Percentiles rank a stretch among this genome's conserved stretches.
Conservation (phyloP, 257 asterid genomes). For the Nicotiana paniculata region DNA sequence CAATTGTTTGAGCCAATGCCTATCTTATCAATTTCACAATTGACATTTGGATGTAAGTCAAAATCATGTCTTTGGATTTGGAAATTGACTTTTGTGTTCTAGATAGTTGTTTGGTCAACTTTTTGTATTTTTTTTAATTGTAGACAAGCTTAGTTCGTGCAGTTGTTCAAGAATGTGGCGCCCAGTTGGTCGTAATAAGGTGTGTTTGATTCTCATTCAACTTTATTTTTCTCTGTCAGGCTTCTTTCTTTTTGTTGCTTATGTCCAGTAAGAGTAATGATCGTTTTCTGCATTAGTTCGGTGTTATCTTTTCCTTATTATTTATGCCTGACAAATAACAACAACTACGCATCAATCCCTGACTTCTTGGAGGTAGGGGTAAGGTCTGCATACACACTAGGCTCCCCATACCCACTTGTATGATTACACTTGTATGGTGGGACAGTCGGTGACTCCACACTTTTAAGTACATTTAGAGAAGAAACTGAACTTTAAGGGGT, state of each 20-base stretch:
- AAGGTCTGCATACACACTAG: too few relatives aligned
- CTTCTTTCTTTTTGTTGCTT: background rate
- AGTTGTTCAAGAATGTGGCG: constrained; percentile 82
- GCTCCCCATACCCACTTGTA: too few relatives aligned
- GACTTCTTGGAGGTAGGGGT: too few relatives aligned
- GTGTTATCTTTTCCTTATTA: background rate
- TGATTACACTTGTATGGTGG: background rate
- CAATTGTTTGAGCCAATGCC: background rate
- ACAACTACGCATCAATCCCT: background rate
- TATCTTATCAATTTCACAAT: background rate
- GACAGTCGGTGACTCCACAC: background rate
- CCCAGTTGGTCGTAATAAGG: constrained; percentile 77
- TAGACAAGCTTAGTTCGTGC: constrained; percentile 99
- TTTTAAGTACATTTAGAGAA: background rate
- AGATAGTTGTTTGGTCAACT: background rate
- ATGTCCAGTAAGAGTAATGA: background rate
- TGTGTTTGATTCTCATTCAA: constrained; percentile 15
- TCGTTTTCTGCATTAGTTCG: background rate
- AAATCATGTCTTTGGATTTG: background rate
- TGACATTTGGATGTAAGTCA: background rate
- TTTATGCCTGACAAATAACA: background rate
- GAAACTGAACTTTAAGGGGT: background rate
- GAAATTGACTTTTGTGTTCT: background rate
- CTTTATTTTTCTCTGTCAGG: background rate
- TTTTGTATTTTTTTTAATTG: constrained; percentile 10